Base-by-base conservation (phyloP, 805 yeast genomes). In the Torulaspora delbrueckii region DNA sequence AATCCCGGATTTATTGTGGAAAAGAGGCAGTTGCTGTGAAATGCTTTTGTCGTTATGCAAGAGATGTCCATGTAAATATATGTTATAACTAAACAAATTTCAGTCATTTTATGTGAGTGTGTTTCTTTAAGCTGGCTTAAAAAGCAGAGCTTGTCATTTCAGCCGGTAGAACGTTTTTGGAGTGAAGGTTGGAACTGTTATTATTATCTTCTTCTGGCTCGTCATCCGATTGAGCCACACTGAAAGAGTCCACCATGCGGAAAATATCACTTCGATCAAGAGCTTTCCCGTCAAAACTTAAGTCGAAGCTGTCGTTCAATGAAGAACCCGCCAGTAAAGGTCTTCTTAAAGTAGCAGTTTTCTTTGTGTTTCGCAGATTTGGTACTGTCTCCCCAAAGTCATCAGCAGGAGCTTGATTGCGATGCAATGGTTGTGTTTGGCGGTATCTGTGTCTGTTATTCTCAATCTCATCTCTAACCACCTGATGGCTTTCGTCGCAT, bases 1-100 rank as follows among this genome's bases (percentile, higher is more conserved):
- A 75, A 77, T 37, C 82, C 87, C 8, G 95, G 93, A 0, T 86
- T 78, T 53, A 63, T 64, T 10, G 72, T 80, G 32, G 75, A 75
- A 54, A 68, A 66, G 30, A 53, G 62, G 45, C 47, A 42, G 54
- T 43, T 25, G 56, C 33, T 32, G n/a, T 38, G 25, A 37, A 13
- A 18, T 7, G 32, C 37, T 19, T 18, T 14, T 16, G 27, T 16
- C 16, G 24, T 32, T 22, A 37, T 41, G 14, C 19, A 37, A 54
- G 44, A 25, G 30, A 48, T 16, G 42, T 40, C 42, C 51, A 13
- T 50, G 51, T 44, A 47, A 34, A 47, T 50, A 44, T 37, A 31
- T 23, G 16, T 26, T 24, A 25, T 40, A 19, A 34, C 24, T 36
- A 41, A 45, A 28, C 36, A 10, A 22, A 32, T 16, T 31, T 14